These are phyloP conservation scores for Graphiopsis chlorocephala DNA, from an alignment of 2,329 filamentous ascomycete genomes.

Conservation along the genomic window DNA sequence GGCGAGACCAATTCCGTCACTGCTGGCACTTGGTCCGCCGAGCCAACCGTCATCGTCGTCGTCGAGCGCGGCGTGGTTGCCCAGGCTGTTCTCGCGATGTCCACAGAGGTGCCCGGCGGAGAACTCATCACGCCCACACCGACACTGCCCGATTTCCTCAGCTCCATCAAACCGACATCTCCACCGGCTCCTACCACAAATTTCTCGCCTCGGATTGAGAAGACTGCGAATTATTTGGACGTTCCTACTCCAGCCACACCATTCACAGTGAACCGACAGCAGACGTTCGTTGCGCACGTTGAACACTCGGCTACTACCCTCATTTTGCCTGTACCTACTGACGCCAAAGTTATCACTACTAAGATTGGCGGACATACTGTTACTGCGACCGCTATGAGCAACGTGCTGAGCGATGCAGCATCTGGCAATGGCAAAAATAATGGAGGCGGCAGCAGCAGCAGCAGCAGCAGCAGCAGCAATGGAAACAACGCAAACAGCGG, in stretches of 20 bases:
- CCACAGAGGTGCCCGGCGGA: conserved; percentile 12
- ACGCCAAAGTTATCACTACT: conserved; percentile 22
- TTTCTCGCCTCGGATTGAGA: conserved; percentile 10
- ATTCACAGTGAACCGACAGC: neutral
- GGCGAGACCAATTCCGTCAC: conserved; percentile 21
- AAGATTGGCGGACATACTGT: conserved; percentile 19
- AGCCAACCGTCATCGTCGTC: conserved; percentile 43
- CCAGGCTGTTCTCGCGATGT: conserved; percentile 20
- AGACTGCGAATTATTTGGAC: conserved; percentile 4
- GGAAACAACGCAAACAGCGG: neutral
- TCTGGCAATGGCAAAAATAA: neutral
- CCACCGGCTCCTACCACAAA: neutral
- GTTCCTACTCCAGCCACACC: neutral
- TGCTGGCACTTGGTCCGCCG: conserved; percentile 38
- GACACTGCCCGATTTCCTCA: conserved; percentile 24
- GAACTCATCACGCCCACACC: conserved; percentile 25
- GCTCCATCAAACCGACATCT: neutral
- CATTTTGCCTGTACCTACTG: conserved; percentile 21
- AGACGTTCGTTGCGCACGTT: conserved; percentile 23
- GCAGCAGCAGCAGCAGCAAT: neutral
- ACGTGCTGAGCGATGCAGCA: conserved; percentile 3
- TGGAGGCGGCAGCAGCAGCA: neutral
- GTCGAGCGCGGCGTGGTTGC: conserved; percentile 39
- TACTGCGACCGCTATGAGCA: conserved; percentile 21
- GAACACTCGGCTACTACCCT: conserved; percentile 25